phyloP scores from a whole-genome alignment of 176 grass and related monocot genomes.

The Aegilops longissima region DNA sequence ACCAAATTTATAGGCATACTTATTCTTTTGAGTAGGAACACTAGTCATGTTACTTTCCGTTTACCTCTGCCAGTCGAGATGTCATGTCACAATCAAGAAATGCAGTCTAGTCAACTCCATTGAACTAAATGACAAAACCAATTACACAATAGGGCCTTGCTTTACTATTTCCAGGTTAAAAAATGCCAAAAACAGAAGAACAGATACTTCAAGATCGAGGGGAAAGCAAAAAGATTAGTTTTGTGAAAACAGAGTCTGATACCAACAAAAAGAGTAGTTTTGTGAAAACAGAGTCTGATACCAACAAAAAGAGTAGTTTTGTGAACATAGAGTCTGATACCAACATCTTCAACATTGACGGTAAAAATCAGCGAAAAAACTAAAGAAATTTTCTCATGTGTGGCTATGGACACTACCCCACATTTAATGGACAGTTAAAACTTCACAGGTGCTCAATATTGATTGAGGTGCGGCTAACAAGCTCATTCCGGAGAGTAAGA shows the following conservation, averaged over 20 bases:
- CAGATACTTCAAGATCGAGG: background rate
- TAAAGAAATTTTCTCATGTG: background rate
- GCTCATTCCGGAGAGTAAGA: background rate
- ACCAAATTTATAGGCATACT: background rate
- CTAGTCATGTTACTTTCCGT: background rate
- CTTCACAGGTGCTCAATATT: too few species aligned
- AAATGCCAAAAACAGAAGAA: too few species aligned
- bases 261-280: too few species aligned
- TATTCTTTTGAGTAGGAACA: background rate
- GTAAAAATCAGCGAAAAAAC: background rate
- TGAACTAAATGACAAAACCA: background rate
- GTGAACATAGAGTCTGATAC: background rate
- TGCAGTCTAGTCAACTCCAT: slow-evolving; percentile 29
- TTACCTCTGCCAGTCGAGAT: slow-evolving; percentile 25
- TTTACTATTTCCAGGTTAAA: too few species aligned
- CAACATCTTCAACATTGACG: background rate
- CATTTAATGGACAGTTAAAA: background rate
- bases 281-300: too few species aligned
- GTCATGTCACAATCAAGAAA: slow-evolving; percentile 8
- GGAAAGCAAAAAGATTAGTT: background rate
- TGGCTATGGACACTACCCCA: background rate
- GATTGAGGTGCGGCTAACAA: too few species aligned
- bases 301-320: background rate
- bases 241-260: too few species aligned
- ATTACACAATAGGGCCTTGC: background rate